phyloP scores from a whole-genome alignment of 352 stramenopile genomes.

The Elongisporangium senticosum region DNA sequence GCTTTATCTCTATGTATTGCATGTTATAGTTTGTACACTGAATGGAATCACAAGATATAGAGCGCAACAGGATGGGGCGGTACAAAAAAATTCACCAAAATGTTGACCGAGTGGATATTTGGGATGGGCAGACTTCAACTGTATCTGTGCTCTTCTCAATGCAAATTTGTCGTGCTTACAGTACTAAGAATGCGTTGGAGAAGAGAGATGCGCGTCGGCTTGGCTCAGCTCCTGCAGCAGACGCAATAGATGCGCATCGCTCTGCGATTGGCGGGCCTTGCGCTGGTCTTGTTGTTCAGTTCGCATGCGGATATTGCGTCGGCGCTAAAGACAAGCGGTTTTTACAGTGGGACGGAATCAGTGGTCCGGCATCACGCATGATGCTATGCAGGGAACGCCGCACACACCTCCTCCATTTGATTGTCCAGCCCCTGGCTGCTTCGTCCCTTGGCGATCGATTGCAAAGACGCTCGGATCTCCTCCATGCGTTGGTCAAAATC shows the following conservation, averaged over 20 bases:
- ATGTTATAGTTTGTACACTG: no score
- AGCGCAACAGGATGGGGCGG: no score
- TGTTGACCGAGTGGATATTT: no score
- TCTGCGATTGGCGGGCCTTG: no score
- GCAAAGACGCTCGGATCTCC: constrained; percentile 59
- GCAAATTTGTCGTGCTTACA: constrained; percentile 11
- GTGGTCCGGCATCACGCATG: no score
- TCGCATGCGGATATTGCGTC: background rate
- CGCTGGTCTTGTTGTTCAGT: no score
- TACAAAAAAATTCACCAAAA: no score
- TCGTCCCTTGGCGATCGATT: constrained; percentile 32
- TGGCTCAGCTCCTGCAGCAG: constrained; percentile 11
- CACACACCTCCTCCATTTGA: constrained; percentile 13
- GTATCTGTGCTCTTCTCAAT: no score
- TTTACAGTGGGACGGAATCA: background rate
- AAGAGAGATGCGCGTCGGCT: constrained; percentile 11
- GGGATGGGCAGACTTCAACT: no score
- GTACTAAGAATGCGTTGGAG: constrained; percentile 8
- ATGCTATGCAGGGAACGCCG: background rate
- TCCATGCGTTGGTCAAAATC: constrained; percentile 74
- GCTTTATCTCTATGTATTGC: no score
- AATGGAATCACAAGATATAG: no score
- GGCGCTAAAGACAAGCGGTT: background rate
- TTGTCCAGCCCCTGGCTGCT: constrained; percentile 6
- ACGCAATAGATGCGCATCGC: constrained; percentile 5